Conservation (phyloP, 257 asterid genomes). For the Forsythia suspensa region DNA sequence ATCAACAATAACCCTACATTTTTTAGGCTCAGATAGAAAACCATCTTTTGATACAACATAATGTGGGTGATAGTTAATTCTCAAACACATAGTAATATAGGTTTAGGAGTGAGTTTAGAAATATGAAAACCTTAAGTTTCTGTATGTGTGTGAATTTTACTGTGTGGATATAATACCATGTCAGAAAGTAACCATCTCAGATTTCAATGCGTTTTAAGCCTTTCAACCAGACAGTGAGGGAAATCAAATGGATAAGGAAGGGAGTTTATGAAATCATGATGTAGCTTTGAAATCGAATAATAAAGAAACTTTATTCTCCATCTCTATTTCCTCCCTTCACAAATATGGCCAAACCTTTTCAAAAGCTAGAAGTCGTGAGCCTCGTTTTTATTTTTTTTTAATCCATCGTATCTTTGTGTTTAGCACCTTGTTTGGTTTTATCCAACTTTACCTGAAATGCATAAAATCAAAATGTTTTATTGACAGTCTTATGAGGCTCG, state of each 20-base stretch:
- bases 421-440: not conserved
- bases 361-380: not conserved
- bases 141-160: slow-evolving; percentile 1
- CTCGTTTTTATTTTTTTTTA: not conserved
- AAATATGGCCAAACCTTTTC: not conserved
- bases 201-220: not conserved
- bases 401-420: not conserved
- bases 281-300: not conserved
- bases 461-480: slow-evolving; percentile 4
- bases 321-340: slow-evolving; percentile 8
- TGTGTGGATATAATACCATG: not conserved
- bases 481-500: not conserved
- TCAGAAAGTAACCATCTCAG: not conserved
- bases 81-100: not conserved
- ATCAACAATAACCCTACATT: not conserved
- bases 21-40: not conserved
- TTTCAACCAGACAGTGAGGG: not conserved
- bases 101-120: slow-evolving; percentile 7
- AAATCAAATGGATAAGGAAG: slow-evolving; percentile 11
- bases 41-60: slow-evolving; percentile 18
- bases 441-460: not conserved
- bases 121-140: slow-evolving; percentile 5
- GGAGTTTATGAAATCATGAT: not conserved
- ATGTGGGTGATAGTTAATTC: not conserved
- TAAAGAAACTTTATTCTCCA: not conserved